Conservation (phyloP, 768 basidiomycete genomes). For the Kwoniella sp. region DNA sequence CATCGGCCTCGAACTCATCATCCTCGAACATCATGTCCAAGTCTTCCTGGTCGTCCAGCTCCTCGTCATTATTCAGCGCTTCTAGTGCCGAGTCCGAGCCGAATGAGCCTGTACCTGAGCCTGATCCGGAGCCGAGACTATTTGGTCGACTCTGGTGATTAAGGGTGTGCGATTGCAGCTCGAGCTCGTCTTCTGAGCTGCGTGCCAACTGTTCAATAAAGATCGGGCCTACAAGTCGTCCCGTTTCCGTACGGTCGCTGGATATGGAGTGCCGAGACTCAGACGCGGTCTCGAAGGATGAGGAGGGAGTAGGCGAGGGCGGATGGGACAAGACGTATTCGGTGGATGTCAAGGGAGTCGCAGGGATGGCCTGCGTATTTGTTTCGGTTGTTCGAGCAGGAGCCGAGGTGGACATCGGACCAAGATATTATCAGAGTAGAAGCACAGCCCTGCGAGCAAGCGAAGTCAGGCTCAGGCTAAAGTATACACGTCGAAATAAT, state of each 20-base stretch:
- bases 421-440: background rate
- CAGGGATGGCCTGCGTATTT: slow-evolving; percentile 2
- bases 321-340: slow-evolving; percentile 19
- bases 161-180: background rate
- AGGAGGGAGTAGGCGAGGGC: background rate
- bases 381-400: background rate
- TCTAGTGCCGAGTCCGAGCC: slow-evolving; percentile 24
- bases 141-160: background rate
- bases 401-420: background rate
- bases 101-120: slow-evolving; percentile 19
- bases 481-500: background rate
- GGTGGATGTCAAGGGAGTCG: slow-evolving; percentile 10
- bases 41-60: slow-evolving; percentile 15
- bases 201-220: background rate
- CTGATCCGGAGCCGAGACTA: background rate
- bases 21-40: slow-evolving; percentile 19
- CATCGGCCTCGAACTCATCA: slow-evolving; percentile 24
- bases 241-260: background rate
- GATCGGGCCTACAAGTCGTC: background rate
- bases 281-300: background rate
- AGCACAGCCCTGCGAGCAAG: background rate
- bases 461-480: background rate
- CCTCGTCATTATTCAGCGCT: slow-evolving; percentile 28
- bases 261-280: background rate
- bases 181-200: background rate